phyloP scores from a whole-genome alignment of 495 filamentous ascomycete genomes.

The Lentithecium fluviatile region DNA sequence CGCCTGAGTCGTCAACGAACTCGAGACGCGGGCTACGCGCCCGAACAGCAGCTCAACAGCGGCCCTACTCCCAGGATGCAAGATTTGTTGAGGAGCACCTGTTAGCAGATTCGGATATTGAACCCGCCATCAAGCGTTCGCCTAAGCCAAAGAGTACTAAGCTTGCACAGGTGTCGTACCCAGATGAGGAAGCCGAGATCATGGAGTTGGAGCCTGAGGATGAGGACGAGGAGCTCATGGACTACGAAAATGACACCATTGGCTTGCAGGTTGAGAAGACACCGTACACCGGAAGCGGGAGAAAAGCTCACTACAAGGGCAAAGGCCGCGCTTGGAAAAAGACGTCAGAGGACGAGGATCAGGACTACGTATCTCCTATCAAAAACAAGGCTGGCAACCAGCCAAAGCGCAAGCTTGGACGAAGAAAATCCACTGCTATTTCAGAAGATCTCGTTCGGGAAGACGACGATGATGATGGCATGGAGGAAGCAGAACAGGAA shows the following conservation, averaged over 20 bases:
- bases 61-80: slow-evolving; percentile 23
- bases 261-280: neutral
- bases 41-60: slow-evolving; percentile 28
- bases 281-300: neutral
- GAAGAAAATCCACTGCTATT: neutral
- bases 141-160: neutral
- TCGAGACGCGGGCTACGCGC: slow-evolving; percentile 15
- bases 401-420: neutral
- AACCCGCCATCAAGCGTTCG: neutral
- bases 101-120: neutral
- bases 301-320: slow-evolving; percentile 3
- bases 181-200: neutral
- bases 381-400: neutral
- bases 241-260: neutral
- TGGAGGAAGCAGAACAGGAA: neutral
- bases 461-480: neutral
- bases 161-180: neutral
- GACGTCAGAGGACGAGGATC: neutral
- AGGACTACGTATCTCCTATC: neutral
- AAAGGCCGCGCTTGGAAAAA: slow-evolving; percentile 1
- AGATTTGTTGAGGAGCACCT: slow-evolving; percentile 16
- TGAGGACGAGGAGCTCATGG: neutral
- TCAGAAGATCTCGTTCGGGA: neutral
- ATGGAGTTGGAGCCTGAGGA: too few species aligned
- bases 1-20: neutral